Base-by-base conservation (phyloP, 352 stramenopile genomes). In the Aphanomyces astaci region DNA sequence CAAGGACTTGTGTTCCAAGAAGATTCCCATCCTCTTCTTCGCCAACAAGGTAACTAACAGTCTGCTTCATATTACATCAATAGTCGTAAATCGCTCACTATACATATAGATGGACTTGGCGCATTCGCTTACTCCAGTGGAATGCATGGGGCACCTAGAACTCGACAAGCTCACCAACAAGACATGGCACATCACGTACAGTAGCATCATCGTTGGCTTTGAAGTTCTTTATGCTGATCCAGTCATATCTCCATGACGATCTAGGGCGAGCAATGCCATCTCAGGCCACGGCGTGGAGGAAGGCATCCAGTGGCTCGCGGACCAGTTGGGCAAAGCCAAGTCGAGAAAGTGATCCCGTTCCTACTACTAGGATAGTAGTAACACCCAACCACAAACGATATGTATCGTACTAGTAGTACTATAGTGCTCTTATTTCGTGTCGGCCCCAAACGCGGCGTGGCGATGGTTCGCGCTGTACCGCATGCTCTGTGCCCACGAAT, bases 11-110 rank as follows among this genome's bases (percentile, higher is more conserved):
- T 59, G 75, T 22, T 78, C 74, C 45, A 86, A 83, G 69, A 86
- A 88, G 66, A 77, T 93, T 7, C 87, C 87, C 11, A 86, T 94
- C 33, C 71, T 94, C 10, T 92, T 95, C 68, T 92, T 94, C 46
- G 84, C 84, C 49, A 95, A 95, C 75, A 95, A 95, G 52, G 51
- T 66, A n/a, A n/a, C n/a, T n/a, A n/a, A n/a, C n/a, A n/a, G n/a
- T n/a, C n/a, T n/a, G n/a, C n/a, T n/a, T 27, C 24, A 17, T 63
- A n/a, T 3, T 28, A 15, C 27, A 7, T 25, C 15, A 0, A 68
- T 7, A 0, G 5, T 30, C 15, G 13, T 15, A 15, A 22, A 28
- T 57, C 56, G 27, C 64, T n/a, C 22, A 3, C 49, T 45, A 27
- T 7, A 3, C 7, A 13, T 9, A 28, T 28, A 68, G 66, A 95